These are phyloP conservation scores for Rhodotorula sp. DNA, from an alignment of 1,284 basidiomycete genomes.

Conservation along the genomic window DNA sequence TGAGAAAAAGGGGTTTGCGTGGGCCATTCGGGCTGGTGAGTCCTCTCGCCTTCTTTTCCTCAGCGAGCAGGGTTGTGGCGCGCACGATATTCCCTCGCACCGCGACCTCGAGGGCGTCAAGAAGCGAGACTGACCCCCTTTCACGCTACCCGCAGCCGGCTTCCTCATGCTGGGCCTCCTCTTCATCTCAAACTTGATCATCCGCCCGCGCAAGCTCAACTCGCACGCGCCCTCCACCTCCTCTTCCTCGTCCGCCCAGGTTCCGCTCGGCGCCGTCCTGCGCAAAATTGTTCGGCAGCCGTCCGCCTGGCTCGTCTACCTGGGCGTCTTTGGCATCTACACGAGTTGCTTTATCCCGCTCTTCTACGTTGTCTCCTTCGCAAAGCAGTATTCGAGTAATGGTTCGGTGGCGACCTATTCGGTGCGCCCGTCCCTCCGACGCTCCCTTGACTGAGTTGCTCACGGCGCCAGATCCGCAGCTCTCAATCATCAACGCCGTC, in stretches of 20 bases:
- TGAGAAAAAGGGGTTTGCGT: conserved; percentile 19
- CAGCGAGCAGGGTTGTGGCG: no score
- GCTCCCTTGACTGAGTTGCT: neutral
- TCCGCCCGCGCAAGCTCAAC: conserved; percentile 22
- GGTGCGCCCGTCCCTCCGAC: neutral
- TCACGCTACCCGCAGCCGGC: conserved; percentile 8
- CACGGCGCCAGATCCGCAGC: neutral
- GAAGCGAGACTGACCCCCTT: neutral
- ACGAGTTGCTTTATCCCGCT: conserved; percentile 16
- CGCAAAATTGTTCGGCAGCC: conserved; percentile 20
- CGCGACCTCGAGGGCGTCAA: neutral
- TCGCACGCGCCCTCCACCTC: neutral
- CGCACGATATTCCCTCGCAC: no score
- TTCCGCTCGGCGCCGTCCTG: conserved; percentile 9
- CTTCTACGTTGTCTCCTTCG: conserved; percentile 28
- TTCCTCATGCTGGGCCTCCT: conserved; percentile 34
- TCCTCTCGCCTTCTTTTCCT: neutral
- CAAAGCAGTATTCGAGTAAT: conserved; percentile 5
- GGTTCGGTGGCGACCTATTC: conserved; percentile 16
- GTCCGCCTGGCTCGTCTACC: conserved; percentile 22
- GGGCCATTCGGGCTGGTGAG: conserved; percentile 21
- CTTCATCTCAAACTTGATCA: conserved; percentile 33
- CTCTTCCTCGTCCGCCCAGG: neutral
- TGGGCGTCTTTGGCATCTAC: conserved; percentile 27
- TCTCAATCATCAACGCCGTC: conserved; percentile 38